These are phyloP conservation scores for Barnettozyma populi DNA, from an alignment of 805 yeast genomes.

Conservation along the genomic window DNA sequence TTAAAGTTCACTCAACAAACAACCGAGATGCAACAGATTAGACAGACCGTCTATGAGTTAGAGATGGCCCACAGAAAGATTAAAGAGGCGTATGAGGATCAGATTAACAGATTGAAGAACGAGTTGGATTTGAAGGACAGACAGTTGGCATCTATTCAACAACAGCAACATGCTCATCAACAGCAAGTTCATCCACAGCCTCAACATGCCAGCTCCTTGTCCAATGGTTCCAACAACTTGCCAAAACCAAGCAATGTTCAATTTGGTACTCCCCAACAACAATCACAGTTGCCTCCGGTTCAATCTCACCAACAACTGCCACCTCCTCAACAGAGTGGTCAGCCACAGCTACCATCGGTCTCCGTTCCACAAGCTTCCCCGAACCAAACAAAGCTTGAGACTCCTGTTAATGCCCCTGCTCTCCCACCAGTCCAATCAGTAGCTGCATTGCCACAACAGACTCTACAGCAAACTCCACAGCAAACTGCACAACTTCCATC, in stretches of 20 bases:
- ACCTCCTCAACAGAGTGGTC: constrained; percentile 22
- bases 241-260: constrained; percentile 19
- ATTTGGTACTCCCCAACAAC: constrained; percentile 29
- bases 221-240: constrained; percentile 22
- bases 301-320: constrained; percentile 27
- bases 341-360: constrained; percentile 22
- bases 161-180: constrained; percentile 33
- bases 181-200: constrained; percentile 12
- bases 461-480: constrained; percentile 20
- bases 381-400: constrained; percentile 29
- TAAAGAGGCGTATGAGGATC: constrained; percentile 95
- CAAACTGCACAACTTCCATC: constrained; percentile 20
- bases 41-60: constrained; percentile 89
- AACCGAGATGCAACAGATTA: constrained; percentile 86
- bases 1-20: constrained; percentile 86
- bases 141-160: constrained; percentile 37
- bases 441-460: constrained; percentile 14
- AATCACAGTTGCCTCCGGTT: constrained; percentile 30
- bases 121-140: constrained; percentile 82
- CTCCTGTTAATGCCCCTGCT: constrained; percentile 12
- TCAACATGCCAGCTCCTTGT: constrained; percentile 19
- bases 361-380: constrained; percentile 18
- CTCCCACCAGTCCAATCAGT: constrained; percentile 15
- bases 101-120: constrained; percentile 75
- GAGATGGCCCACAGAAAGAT: constrained; percentile 92